phyloP scores from a whole-genome alignment of 805 yeast genomes.

The Clavispora fructus region DNA sequence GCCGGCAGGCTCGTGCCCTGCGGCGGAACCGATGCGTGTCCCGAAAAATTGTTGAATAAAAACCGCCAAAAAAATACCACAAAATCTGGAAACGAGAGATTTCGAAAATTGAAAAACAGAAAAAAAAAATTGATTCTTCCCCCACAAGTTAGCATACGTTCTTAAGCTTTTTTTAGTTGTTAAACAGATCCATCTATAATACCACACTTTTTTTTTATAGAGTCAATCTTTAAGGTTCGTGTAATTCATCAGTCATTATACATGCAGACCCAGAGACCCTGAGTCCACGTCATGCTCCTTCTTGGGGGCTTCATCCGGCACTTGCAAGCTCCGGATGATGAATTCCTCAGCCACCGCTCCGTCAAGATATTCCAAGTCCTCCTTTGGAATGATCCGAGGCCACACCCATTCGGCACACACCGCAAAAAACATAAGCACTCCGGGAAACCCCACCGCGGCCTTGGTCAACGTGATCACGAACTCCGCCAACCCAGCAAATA shows the following conservation, averaged over 20 bases:
- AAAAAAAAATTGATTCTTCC: not conserved
- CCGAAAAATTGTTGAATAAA: not conserved
- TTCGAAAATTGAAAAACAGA: not conserved
- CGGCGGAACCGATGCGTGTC: not conserved
- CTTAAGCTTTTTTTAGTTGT: constrained; percentile 3
- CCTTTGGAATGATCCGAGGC: constrained; percentile 55
- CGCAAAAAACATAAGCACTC: constrained; percentile 68
- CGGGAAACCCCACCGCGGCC: constrained; percentile 94
- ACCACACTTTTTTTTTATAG: constrained; percentile 4
- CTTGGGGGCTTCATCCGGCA: constrained; percentile 2
- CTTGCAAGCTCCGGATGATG: constrained; percentile 42
- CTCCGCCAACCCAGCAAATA: constrained; percentile 71
- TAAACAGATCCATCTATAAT: not conserved
- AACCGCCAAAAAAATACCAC: not conserved
- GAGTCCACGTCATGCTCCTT: not conserved
- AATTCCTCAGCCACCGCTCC: constrained; percentile 56
- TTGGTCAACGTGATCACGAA: constrained; percentile 79
- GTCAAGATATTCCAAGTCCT: constrained; percentile 62
- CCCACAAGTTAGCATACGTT: not conserved
- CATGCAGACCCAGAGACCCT: not conserved
- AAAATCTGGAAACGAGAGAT: not conserved
- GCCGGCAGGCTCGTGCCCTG: not conserved
- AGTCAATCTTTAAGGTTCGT: no score
- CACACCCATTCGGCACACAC: constrained; percentile 56
- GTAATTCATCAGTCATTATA: not conserved